phyloP scores from a whole-genome alignment of 768 basidiomycete genomes.

The Nevesoporus exiguus region DNA sequence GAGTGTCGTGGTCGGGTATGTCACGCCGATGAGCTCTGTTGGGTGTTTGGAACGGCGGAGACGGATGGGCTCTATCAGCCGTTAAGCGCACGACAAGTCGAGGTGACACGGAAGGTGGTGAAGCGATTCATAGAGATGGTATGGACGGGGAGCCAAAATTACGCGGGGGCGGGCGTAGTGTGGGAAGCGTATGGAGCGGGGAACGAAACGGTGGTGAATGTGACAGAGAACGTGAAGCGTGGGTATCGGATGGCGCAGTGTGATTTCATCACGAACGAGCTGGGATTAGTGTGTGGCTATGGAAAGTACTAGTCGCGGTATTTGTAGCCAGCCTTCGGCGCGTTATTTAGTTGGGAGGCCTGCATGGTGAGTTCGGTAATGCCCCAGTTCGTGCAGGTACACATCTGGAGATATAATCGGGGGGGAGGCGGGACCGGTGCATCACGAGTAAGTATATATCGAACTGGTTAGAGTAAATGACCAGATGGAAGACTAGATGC shows the following conservation, averaged over 20 bases:
- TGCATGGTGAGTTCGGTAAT: no score
- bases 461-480: no score
- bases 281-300: conserved; percentile 14
- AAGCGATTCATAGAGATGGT: conserved; percentile 13
- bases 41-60: conserved; percentile 17
- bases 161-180: conserved; percentile 8
- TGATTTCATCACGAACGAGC: conserved; percentile 12
- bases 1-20: conserved; percentile 17
- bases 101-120: conserved; percentile 4
- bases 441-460: no score
- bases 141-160: conserved; percentile 18
- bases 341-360: no score
- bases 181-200: conserved; percentile 13
- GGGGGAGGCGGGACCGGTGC: no score
- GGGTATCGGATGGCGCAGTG: conserved; percentile 13
- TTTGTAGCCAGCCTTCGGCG: no score
- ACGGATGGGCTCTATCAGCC: conserved; percentile 18
- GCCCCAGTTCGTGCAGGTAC: no score
- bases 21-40: conserved; percentile 21
- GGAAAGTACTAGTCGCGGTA: neutral
- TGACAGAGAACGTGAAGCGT: conserved; percentile 4
- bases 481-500: no score
- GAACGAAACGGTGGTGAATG: conserved; percentile 9
- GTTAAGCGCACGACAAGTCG: conserved; percentile 2
- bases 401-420: no score